Evolutionary conservation across 768 basidiomycete genomes (phyloP).

Genomic region (Exsudoporus frostii): DNA sequence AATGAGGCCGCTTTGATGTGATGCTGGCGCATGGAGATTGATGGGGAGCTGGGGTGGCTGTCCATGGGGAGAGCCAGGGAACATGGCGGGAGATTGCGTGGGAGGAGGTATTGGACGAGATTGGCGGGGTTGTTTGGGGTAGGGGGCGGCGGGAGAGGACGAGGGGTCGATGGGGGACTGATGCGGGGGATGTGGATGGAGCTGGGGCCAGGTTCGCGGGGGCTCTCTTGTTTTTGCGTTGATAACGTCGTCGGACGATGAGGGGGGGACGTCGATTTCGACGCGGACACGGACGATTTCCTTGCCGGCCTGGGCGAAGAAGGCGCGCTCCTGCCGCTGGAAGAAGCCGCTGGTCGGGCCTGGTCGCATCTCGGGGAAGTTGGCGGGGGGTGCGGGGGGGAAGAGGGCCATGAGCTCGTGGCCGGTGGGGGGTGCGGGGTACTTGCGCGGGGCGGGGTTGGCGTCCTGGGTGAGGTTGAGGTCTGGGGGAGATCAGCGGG

Average conservation of each 20-base stretch:
- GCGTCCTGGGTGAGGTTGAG: slow-evolving; percentile 58
- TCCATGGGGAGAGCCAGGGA: slow-evolving; percentile 31
- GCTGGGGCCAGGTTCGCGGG: slow-evolving; percentile 31
- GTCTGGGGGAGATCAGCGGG: slow-evolving; percentile 40
- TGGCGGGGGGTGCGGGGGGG: slow-evolving; percentile 63
- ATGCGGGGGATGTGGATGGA: slow-evolving; percentile 31
- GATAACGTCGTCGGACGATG: slow-evolving; percentile 16
- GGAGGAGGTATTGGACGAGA: slow-evolving; percentile 20
- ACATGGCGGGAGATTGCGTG: slow-evolving; percentile 27
- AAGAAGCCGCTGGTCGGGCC: slow-evolving; percentile 74
- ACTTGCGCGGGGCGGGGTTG: slow-evolving; percentile 51
- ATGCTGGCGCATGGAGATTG: slow-evolving; percentile 30
- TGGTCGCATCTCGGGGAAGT: slow-evolving; percentile 50
- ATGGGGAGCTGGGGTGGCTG: slow-evolving; percentile 33
- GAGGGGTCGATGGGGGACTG: slow-evolving; percentile 24
- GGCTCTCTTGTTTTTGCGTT: slow-evolving; percentile 27
- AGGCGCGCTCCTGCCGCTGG: slow-evolving; percentile 72
- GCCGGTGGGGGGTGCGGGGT: slow-evolving; percentile 74
- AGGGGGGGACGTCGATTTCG: slow-evolving; percentile 54
- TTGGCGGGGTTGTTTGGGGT: slow-evolving; percentile 34
- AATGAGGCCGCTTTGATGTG: slow-evolving; percentile 25
- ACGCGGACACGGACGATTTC: slow-evolving; percentile 75
- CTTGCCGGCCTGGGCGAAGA: slow-evolving; percentile 75
- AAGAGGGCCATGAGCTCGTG: slow-evolving; percentile 87
- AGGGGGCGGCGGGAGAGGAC: slow-evolving; percentile 31